These are phyloP conservation scores for Nakaseomyces sp. DNA, from an alignment of 1,139 yeast species.

Conservation along the genomic window DNA sequence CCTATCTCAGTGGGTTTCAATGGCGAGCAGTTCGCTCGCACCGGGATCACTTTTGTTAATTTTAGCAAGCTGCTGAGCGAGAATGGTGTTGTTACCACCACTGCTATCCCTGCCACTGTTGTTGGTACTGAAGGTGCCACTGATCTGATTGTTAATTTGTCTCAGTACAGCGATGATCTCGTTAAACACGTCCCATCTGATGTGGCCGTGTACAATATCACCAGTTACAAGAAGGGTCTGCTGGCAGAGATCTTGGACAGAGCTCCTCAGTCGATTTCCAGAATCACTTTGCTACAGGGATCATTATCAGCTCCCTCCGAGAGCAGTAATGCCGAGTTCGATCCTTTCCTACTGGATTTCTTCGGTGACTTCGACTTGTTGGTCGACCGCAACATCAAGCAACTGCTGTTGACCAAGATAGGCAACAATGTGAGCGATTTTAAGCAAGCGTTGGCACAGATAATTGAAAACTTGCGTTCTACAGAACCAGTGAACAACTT, in stretches of 20 bases:
- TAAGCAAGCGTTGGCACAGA: constrained; percentile 39
- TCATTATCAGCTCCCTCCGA: constrained; percentile 45
- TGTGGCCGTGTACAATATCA: constrained; percentile 48
- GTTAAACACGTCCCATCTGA: constrained; percentile 31
- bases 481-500: constrained; percentile 55
- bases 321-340: constrained; percentile 35
- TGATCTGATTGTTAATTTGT: constrained; percentile 47
- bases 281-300: constrained; percentile 53
- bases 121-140: constrained; percentile 2
- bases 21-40: background rate
- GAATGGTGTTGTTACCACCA: background rate
- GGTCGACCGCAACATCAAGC: constrained; percentile 41
- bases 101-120: no score
- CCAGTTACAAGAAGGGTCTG: constrained; percentile 48
- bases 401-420: constrained; percentile 43
- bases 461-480: constrained; percentile 45
- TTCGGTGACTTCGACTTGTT: constrained; percentile 49
- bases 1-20: constrained; percentile 42
- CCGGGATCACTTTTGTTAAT: background rate
- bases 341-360: constrained; percentile 67
- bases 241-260: constrained; percentile 41
- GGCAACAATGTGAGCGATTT: constrained; percentile 50
- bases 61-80: background rate
- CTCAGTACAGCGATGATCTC: constrained; percentile 44
- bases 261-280: constrained; percentile 49